Conservation (phyloP, 2,329 filamentous ascomycete species). For the Aquanectria penicillioides region DNA sequence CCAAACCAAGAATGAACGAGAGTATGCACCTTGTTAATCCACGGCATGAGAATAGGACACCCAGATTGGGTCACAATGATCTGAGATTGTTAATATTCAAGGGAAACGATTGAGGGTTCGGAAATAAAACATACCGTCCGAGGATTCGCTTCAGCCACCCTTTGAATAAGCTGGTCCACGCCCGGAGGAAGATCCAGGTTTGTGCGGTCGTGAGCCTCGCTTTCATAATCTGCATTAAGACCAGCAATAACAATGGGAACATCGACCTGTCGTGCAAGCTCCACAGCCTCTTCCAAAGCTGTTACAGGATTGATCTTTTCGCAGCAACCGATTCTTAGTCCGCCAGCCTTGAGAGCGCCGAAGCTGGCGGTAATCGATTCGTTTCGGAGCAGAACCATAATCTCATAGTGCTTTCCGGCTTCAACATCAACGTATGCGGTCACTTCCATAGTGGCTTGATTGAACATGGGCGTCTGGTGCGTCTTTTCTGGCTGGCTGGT, state of each 20-base stretch:
- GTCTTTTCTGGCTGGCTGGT: conserved; percentile 39
- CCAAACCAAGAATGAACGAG: conserved; percentile 72
- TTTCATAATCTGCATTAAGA: conserved; percentile 57
- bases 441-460: background rate
- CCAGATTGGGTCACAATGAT: conserved; percentile 49
- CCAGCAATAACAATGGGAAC: conserved; percentile 66
- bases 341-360: conserved; percentile 3
- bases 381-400: background rate
- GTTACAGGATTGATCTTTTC: conserved; percentile 16
- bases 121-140: conserved; percentile 60
- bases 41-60: conserved; percentile 56
- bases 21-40: conserved; percentile 57
- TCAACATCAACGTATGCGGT: background rate
- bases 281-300: conserved; percentile 22
- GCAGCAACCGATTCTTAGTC: conserved; percentile 14
- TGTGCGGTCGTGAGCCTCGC: conserved; percentile 72
- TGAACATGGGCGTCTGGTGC: background rate
- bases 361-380: background rate
- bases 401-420: conserved; percentile 13
- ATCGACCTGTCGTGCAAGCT: conserved; percentile 63
- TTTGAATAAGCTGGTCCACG: conserved; percentile 67
- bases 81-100: no score
- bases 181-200: conserved; percentile 71
- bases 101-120: background rate
- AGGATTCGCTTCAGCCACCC: conserved; percentile 65